Conservation (phyloP, 495 filamentous ascomycete species). For the Trichocladium antarcticum region DNA sequence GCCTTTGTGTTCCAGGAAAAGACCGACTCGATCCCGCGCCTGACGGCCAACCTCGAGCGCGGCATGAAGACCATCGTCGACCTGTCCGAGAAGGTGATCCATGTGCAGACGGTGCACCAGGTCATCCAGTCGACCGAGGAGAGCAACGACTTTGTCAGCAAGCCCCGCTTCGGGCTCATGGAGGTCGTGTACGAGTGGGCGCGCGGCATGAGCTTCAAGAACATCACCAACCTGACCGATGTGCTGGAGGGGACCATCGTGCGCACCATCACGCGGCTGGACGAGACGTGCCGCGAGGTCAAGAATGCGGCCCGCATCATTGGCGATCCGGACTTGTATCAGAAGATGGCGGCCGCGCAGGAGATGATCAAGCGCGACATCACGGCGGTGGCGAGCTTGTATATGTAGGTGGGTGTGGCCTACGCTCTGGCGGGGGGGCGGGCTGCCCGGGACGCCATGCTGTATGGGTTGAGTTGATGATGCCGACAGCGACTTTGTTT, state of each 20-base stretch:
- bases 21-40: conserved; percentile 70
- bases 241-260: conserved; percentile 97
- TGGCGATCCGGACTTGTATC: conserved; percentile 84
- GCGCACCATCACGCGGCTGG: conserved; percentile 76
- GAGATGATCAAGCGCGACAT: conserved; percentile 96
- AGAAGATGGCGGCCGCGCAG: conserved; percentile 93
- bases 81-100: conserved; percentile 84
- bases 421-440: neutral
- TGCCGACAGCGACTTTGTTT: neutral
- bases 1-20: conserved; percentile 99
- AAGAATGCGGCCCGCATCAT: conserved; percentile 95
- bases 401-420: conserved; percentile 55
- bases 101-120: conserved; percentile 74
- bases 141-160: conserved; percentile 77
- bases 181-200: conserved; percentile 99
- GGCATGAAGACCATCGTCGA: conserved; percentile 77
- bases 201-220: conserved; percentile 92
- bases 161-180: conserved; percentile 80
- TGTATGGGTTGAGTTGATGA: too few relatives aligned
- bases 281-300: conserved; percentile 94
- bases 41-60: conserved; percentile 71
- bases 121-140: conserved; percentile 84
- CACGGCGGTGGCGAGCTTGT: conserved; percentile 76
- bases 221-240: conserved; percentile 92
- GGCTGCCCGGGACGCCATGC: too few relatives aligned